These are phyloP conservation scores for Ananas comosus DNA, from an alignment of 176 grass and related monocot species.

Conservation along the genomic window DNA sequence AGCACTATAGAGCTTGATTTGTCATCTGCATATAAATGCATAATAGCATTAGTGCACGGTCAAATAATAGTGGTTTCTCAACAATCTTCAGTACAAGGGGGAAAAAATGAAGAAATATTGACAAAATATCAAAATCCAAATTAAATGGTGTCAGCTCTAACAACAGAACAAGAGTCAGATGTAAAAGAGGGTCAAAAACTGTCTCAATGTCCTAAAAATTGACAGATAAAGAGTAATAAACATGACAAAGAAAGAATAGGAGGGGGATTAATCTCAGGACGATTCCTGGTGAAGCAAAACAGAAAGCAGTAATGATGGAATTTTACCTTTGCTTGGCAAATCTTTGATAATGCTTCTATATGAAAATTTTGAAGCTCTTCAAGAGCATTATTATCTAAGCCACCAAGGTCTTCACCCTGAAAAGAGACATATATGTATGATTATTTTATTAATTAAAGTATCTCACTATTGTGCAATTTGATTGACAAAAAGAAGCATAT, in stretches of 20 bases:
- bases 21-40: slow-evolving; percentile 49
- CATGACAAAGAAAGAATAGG: background rate
- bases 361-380: slow-evolving; percentile 88
- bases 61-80: background rate
- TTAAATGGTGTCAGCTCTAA: background rate
- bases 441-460: background rate
- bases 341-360: slow-evolving; percentile 81
- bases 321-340: slow-evolving; percentile 85
- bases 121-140: background rate
- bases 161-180: background rate
- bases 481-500: background rate
- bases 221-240: background rate
- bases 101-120: background rate
- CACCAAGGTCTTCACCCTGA: slow-evolving; percentile 74
- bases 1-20: slow-evolving; percentile 45
- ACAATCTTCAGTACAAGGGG: background rate
- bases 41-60: background rate
- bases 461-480: background rate
- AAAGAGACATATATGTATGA: slow-evolving; percentile 12
- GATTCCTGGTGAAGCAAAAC: slow-evolving; percentile 1
- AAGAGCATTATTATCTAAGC: slow-evolving; percentile 59
- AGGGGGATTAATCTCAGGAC: background rate
- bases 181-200: background rate
- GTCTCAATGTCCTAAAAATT: background rate
- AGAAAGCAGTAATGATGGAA: background rate